Base-by-base conservation (phyloP, 441 rosid species). In the Capsella rubella region DNA sequence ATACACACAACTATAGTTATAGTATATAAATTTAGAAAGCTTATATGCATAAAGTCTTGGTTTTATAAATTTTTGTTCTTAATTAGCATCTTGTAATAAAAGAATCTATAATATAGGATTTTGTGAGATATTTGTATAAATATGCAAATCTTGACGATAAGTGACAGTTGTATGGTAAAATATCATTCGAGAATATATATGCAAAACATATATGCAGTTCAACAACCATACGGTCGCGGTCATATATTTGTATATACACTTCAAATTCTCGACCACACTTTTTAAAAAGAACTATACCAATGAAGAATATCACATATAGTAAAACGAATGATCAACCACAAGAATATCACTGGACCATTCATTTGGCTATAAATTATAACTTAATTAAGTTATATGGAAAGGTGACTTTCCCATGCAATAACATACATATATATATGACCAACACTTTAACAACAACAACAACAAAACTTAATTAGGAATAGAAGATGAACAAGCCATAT, bases 401-500 rank as follows among this genome's bases (percentile, higher is more conserved):
- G 25, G 51, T 27, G 66, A 42, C 37, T 4, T 21, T 40, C 10
- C 37, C 21, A 27, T 62, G 66, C 51, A 62, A 42, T 29, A 54
- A 12, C 35, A 53, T 28, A 53, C 7, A 28, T 10, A 25, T 3
- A 37, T 37, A 10, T 37, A 10, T 37, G 42, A 37, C 6, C 12
- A 25, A 52, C 7, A 52, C 56, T 52, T 25, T 21, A 11, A 11
- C 56, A 52, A 11, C 56, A 52, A 51, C 12, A 25, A 12, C 27
- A 11, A 42, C 2, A 32, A 21, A 21, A 21, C 25, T 32, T 32
- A 32, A 32, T 37, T 37, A 37, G 10, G 10, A 37, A 37, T 37
- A 37, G 42, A 37, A 35, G 14, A 18, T 11, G 31, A 37, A 60
- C 64, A 75, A 54, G 64, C 64, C 79, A 75, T 69, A 75, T 75